Conservation (phyloP, 257 asterid species). For the Rauvolfia tetraphylla region DNA sequence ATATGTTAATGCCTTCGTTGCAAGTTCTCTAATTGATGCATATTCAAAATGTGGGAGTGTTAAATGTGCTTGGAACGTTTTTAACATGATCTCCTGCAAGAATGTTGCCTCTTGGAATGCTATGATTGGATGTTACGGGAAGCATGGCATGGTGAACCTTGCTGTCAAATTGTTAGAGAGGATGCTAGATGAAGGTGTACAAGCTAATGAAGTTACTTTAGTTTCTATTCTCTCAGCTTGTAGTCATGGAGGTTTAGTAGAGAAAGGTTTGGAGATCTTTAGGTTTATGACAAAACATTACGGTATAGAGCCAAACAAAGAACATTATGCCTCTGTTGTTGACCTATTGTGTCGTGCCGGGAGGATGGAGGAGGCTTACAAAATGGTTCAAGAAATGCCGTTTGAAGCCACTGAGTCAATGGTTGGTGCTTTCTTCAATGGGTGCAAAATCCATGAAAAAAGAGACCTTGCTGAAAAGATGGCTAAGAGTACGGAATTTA, state of each 20-base stretch:
- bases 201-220: conserved; percentile 48
- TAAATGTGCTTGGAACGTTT: conserved; percentile 36
- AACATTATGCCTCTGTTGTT: conserved; percentile 48
- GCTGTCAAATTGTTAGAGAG: conserved; percentile 43
- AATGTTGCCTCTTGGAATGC: conserved; percentile 58
- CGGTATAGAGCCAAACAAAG: conserved; percentile 35
- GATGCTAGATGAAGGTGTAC: conserved; percentile 41
- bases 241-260: conserved; percentile 50
- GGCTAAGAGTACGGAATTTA: conserved; percentile 31
- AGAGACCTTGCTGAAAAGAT: conserved; percentile 58
- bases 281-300: conserved; percentile 28
- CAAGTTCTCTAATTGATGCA: conserved; percentile 57
- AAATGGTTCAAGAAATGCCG: conserved; percentile 32
- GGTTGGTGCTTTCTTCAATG: conserved; percentile 56
- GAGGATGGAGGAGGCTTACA: conserved; percentile 50
- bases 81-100: conserved; percentile 31
- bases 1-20: conserved; percentile 43
- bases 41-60: conserved; percentile 62
- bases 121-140: conserved; percentile 65
- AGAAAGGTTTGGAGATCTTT: conserved; percentile 47
- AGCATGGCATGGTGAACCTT: conserved; percentile 47
- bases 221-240: conserved; percentile 49
- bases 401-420: conserved; percentile 32
- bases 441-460: conserved; percentile 54
- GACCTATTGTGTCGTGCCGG: conserved; percentile 60